phyloP scores from a whole-genome alignment of 2,329 filamentous ascomycete species.

The Sporothrix pallida region DNA sequence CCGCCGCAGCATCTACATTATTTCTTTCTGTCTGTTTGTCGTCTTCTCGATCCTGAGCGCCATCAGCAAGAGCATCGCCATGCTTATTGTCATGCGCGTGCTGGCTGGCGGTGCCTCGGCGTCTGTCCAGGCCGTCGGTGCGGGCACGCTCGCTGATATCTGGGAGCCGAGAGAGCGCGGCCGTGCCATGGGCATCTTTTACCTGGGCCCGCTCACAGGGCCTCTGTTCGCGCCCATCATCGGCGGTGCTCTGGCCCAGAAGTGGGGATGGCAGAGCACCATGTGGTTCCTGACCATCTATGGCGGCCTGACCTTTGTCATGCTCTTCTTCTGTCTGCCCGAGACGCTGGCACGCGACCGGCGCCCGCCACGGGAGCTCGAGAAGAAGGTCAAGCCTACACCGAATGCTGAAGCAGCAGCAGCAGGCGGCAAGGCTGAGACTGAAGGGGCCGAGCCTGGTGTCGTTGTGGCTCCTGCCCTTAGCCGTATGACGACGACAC shows the following conservation, averaged over 20 bases:
- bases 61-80: slow-evolving; percentile 70
- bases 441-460: neutral
- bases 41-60: slow-evolving; percentile 74
- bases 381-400: neutral
- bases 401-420: neutral
- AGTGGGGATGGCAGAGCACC: slow-evolving; percentile 74
- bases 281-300: slow-evolving; percentile 80
- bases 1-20: slow-evolving; percentile 77
- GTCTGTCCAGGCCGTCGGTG: slow-evolving; percentile 81
- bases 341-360: slow-evolving; percentile 61
- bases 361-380: slow-evolving; percentile 10
- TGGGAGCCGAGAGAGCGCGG: slow-evolving; percentile 77
- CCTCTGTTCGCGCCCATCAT: slow-evolving; percentile 78
- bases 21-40: slow-evolving; percentile 74
- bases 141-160: slow-evolving; percentile 81
- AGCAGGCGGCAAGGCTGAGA: neutral
- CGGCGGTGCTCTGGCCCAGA: slow-evolving; percentile 72
- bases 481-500: slow-evolving; percentile 60
- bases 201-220: slow-evolving; percentile 76
- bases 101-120: slow-evolving; percentile 77
- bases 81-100: slow-evolving; percentile 77
- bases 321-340: slow-evolving; percentile 66
- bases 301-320: slow-evolving; percentile 62
- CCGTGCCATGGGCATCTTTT: slow-evolving; percentile 81
- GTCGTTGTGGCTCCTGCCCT: slow-evolving; percentile 40